Evolutionary conservation across 1,139 yeast genomes (phyloP).

Genomic region (Saccharomyces pastorianus): DNA sequence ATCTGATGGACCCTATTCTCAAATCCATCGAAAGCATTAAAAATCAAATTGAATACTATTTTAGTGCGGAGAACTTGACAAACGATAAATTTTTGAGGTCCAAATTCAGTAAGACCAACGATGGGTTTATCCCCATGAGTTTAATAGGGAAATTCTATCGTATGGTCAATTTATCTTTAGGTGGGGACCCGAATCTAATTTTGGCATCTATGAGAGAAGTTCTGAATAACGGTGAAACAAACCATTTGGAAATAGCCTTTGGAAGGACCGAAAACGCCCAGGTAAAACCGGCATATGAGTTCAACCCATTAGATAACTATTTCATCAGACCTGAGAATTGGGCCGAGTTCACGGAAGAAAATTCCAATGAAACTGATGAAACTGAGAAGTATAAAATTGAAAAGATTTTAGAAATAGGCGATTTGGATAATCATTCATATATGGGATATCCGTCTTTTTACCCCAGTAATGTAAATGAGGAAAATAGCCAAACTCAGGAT

Average conservation of each 20-base stretch:
- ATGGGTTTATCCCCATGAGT: slow-evolving; percentile 24
- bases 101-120: slow-evolving; percentile 16
- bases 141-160: slow-evolving; percentile 23
- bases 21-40: slow-evolving; percentile 33
- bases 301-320: slow-evolving; percentile 7
- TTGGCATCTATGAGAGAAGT: slow-evolving; percentile 25
- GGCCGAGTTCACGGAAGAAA: slow-evolving; percentile 7
- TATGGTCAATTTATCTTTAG: slow-evolving; percentile 24
- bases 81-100: slow-evolving; percentile 22
- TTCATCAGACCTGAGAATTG: slow-evolving; percentile 11
- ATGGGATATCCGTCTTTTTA: not conserved
- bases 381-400: not conserved
- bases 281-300: not conserved
- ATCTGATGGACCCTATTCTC: slow-evolving; percentile 21
- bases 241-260: slow-evolving; percentile 17
- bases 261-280: not conserved
- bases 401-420: not conserved
- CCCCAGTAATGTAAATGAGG: not conserved
- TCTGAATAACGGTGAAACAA: slow-evolving; percentile 16
- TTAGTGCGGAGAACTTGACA: slow-evolving; percentile 70
- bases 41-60: slow-evolving; percentile 80
- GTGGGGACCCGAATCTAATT: slow-evolving; percentile 23
- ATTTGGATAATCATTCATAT: not conserved
- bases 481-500: not conserved
- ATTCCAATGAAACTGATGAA: not conserved